Evolutionary conservation across 2,329 filamentous ascomycete genomes (phyloP), one percentile per base, ranked within the genome.

Genomic region (Ophiostoma ulmi): DNA sequence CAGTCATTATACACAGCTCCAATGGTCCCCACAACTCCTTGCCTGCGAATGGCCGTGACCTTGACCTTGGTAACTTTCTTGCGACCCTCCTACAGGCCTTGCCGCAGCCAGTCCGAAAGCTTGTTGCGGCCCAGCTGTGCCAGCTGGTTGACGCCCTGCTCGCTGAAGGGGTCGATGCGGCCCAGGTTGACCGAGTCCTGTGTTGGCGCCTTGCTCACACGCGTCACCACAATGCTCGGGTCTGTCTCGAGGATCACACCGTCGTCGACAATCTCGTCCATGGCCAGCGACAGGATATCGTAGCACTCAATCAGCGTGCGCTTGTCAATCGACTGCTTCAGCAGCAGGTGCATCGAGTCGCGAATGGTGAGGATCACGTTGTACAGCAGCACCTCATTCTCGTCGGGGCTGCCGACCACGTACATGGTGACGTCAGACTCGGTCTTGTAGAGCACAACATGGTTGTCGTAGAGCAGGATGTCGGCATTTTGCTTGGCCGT

Each of bases 251-350:
- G 88, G 76, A 99, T 94, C 78, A 98, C 96, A 72, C 95, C 95
- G 78, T 97, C 93, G 80, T 97, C 93, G 70, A 96, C 88, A 73
- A 96, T 94, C 81, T 99, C 95, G 80, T 99, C 95, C 74, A 99
- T 92, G 64, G 94, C 92, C 70, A 99, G 88, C 17, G 93, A 91
- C 73, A 97, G 92, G 31, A 98, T 87, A 81, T 98, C 95, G 84
- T 98, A 99, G 86, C 98, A 98, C 82, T 99, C 95, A 78, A 98
- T 90, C 75, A 98, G 93, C 71, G 95, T 98, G 75, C 95, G 90
- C 86, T 97, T 97, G 84, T 99, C 95, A 68, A 96, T 94, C 44
- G 93, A 93, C 86, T 96, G 94, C 94, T 97, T 97, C 79, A 98
- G 92, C 58, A 97, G 83, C 69, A 98, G 90, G 78, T 94, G 93